Conservation (phyloP, 2,329 filamentous ascomycete species). For the Trichoderma asperellum region DNA sequence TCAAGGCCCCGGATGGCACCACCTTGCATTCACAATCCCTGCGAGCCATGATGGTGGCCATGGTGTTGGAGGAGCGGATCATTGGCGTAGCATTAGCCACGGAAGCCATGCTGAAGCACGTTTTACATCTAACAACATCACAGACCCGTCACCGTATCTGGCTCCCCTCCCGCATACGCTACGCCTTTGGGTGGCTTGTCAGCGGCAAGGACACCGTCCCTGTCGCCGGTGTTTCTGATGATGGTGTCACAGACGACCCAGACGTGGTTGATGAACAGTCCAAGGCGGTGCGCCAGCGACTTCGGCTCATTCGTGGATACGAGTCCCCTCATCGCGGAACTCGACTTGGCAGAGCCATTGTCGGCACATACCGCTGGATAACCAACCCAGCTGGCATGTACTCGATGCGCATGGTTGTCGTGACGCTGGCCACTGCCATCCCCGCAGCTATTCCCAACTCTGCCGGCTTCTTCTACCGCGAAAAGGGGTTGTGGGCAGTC, state of each 20-base stretch:
- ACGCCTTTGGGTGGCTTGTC: slow-evolving; percentile 46
- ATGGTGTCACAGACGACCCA: slow-evolving; percentile 32
- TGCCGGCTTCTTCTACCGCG: slow-evolving; percentile 55
- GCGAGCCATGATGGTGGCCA: slow-evolving; percentile 48
- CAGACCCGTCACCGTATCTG: slow-evolving; percentile 46
- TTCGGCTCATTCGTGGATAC: slow-evolving; percentile 43
- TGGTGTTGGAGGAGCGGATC: slow-evolving; percentile 54
- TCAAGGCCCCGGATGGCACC: slow-evolving; percentile 37
- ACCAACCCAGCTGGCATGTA: slow-evolving; percentile 50
- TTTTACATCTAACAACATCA: slow-evolving; percentile 43
- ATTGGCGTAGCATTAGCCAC: slow-evolving; percentile 34
- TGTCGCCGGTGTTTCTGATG: slow-evolving; percentile 30
- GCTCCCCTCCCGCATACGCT: slow-evolving; percentile 47
- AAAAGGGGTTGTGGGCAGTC: slow-evolving; percentile 57
- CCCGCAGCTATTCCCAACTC: slow-evolving; percentile 47
- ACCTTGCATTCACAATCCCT: slow-evolving; percentile 37
- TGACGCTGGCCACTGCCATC: slow-evolving; percentile 50
- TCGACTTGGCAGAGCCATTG: slow-evolving; percentile 34
- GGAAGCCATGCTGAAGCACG: slow-evolving; percentile 43
- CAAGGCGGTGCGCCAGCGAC: slow-evolving; percentile 42
- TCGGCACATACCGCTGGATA: slow-evolving; percentile 47
- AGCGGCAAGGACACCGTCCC: slow-evolving; percentile 33
- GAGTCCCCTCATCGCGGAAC: slow-evolving; percentile 28
- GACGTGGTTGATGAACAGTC: slow-evolving; percentile 39
- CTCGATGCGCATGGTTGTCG: slow-evolving; percentile 52